phyloP scores from a whole-genome alignment of 768 basidiomycete species.

The Rhizopogon vesiculosus region DNA sequence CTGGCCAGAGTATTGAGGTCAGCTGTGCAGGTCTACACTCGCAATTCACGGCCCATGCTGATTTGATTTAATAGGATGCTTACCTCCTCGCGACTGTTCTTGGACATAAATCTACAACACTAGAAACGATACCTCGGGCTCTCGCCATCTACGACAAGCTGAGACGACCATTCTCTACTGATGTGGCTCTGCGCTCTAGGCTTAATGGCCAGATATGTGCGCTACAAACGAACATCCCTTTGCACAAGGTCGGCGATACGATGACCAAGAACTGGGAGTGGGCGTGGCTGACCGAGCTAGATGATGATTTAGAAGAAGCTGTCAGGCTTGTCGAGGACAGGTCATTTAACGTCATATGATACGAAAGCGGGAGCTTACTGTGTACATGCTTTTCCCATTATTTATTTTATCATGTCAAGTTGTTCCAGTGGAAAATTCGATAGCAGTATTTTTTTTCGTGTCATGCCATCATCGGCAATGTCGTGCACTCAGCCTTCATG shows the following conservation, averaged over 20 bases:
- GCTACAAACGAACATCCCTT: slow-evolving; percentile 19
- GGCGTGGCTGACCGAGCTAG: slow-evolving; percentile 28
- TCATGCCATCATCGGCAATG: slow-evolving; percentile 81
- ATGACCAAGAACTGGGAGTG: slow-evolving; percentile 58
- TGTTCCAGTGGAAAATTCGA: neutral
- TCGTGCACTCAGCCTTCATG: slow-evolving; percentile 65
- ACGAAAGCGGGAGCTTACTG: too few relatives aligned
- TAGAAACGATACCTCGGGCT: slow-evolving; percentile 33
- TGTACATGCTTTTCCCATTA: neutral
- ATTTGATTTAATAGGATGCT: slow-evolving; percentile 23
- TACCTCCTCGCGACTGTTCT: slow-evolving; percentile 36
- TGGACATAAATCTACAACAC: slow-evolving; percentile 32
- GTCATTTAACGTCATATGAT: neutral
- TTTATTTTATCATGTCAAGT: neutral
- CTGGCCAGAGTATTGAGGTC: slow-evolving; percentile 40
- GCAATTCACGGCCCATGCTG: neutral
- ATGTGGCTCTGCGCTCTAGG: slow-evolving; percentile 25
- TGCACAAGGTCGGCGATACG: slow-evolving; percentile 34
- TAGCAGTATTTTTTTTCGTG: slow-evolving; percentile 52
- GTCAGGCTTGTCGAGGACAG: slow-evolving; percentile 8
- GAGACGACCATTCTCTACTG: slow-evolving; percentile 40
- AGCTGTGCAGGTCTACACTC: neutral
- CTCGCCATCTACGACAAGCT: slow-evolving; percentile 47
- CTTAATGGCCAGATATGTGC: slow-evolving; percentile 10
- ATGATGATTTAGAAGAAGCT: slow-evolving; percentile 15